Percentiles rank a stretch among this genome's conserved stretches.
Conservation (phyloP, 257 asterid genomes). For the Scutellaria minor region DNA sequence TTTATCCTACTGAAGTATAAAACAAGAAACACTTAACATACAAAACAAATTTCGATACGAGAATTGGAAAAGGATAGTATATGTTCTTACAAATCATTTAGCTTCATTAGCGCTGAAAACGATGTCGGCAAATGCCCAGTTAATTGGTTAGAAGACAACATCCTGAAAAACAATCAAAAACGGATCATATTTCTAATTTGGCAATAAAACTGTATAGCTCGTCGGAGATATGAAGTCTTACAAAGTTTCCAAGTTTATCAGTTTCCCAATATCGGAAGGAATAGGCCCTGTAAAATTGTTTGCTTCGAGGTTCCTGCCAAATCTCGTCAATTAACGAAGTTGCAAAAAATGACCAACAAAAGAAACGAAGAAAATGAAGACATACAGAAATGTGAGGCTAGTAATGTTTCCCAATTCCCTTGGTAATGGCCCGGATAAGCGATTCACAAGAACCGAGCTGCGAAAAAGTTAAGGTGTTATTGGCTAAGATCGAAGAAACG, state of each 20-base stretch:
- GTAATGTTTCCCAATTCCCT: constrained; percentile 66
- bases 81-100: constrained; percentile 71
- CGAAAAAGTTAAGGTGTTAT: constrained; percentile 38
- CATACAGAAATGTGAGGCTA: constrained; percentile 80
- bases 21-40: constrained; percentile 28
- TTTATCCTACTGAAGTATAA: constrained; percentile 68
- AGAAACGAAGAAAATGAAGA: constrained; percentile 38
- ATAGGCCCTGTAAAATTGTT: constrained; percentile 70
- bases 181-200: constrained; percentile 24
- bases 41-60: neutral
- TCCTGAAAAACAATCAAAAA: constrained; percentile 53
- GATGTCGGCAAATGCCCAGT: constrained; percentile 66
- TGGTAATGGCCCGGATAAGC: constrained; percentile 80
- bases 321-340: no score
- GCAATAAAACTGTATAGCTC: constrained; percentile 3
- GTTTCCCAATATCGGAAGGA: constrained; percentile 73
- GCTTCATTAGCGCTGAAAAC: constrained; percentile 55
- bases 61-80: constrained; percentile 14
- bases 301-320: constrained; percentile 73
- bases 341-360: constrained; percentile 7
- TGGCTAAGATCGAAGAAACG: constrained; percentile 25
- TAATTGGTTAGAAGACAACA: constrained; percentile 71
- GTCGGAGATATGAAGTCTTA: constrained; percentile 45
- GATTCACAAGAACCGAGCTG: constrained; percentile 83
- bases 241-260: constrained; percentile 61